Base-by-base conservation (phyloP, 495 filamentous ascomycete species). In the Aspergillus indologenus region DNA sequence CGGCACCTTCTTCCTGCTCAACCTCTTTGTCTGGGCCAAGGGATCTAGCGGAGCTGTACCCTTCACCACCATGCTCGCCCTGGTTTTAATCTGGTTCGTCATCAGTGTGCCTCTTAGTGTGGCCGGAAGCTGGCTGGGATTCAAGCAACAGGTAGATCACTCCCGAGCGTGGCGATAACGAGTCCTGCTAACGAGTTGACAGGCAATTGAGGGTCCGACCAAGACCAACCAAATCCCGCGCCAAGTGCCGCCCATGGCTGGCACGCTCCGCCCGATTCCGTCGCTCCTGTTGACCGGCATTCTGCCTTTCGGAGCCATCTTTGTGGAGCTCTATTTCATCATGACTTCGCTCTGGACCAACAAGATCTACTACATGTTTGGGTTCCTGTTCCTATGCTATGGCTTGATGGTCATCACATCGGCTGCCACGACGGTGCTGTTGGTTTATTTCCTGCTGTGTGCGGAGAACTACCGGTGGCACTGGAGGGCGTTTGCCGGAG, bases 341-440 rank as follows among this genome's bases (percentile, higher is more conserved):
- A 94, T 97, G 90, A 92, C 86, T 74, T 92, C 88, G 11, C 90
- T 98, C 67, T 98, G 94, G 94, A 92, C 91, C 72, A 90, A 85
- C 79, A 93, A 93, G 78, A 90, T 98, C 57, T 98, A 98, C 79
- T 98, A 98, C 79, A 98, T 98, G 94, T 98, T 98, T 64, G 94
- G 94, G 26, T 98, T 98, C 81, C 81, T 98, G 43, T 98, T 98
- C 80, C 77, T 98, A 53, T 96, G 91, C 82, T 98, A 95, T 73
- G 93, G 89, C 17, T 84, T 98, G 62, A 97, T 98, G 91, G 91
- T 98, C 67, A 89, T 96, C 68, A 97, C 94, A 5, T 90, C 88
- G 54, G 93, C 94, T 1, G 89, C 91, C 3, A 92, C 94, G 34
- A 96, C 94, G 2, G 83, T 98, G 19, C 78, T 98, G 5, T 84